Base-by-base conservation (phyloP, 441 rosid genomes). In the Adansonia madagascariensis region DNA sequence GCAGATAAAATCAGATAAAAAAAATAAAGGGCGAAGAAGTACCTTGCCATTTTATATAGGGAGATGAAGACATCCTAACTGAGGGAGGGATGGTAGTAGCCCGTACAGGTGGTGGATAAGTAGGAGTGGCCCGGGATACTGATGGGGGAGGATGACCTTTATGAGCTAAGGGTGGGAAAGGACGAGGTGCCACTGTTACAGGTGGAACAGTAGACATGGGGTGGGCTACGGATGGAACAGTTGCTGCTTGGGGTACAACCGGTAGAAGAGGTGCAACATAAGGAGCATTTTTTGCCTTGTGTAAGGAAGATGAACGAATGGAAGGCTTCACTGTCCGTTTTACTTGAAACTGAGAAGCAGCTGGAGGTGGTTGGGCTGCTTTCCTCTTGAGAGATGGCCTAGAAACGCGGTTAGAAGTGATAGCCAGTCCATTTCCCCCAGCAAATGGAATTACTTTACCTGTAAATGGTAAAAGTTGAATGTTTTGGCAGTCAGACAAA, bases 381-480 rank as follows among this genome's bases (percentile, higher is more conserved):
- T 9, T 69, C 78, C 83, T 83, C 69, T 78, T 80, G 71, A 7
- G 57, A 77, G 78, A 77, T 75, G 73, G 60, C 60, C 73, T 52
- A 46, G 75, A 43, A 71, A 4, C 60, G 65, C 17, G 50, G 62
- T 18, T 67, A 39, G 77, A 79, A 56, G 41, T 17, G 50, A 55
- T 67, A 63, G 66, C 49, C 52, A 74, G 76, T 35, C n/a, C 35
- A 76, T 35, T 75, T 46, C 17, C 47, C 35, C 22, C 43, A 57
- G 67, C 68, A 50, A 43, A 79, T n/a, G 24, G 67, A 60, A 65
- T 74, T 62, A 47, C 62, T 66, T 70, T 77, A 70, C 71, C 86
- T 79, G 79, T 24, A 70, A 52, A 66, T 27, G 41, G n/a, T 17
- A 50, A 56, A 70, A 76, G 73, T 17, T 8, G 1, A 60, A 24